These are phyloP conservation scores for Rutidosis leptorrhynchoides DNA, from an alignment of 129 eudicot genomes.

Conservation along the genomic window DNA sequence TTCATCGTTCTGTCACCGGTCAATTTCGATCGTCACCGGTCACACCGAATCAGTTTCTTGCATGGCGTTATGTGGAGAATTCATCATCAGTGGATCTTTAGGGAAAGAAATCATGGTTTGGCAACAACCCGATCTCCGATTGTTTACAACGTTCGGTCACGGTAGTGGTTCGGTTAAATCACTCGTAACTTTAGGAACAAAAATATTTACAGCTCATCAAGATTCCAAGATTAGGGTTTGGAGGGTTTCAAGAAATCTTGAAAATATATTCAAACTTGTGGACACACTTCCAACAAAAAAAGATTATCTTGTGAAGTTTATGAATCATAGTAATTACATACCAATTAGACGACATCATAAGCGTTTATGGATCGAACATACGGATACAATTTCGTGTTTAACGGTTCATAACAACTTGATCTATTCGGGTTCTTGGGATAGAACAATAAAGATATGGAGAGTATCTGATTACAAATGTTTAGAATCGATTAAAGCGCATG, in stretches of 20 bases:
- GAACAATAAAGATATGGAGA: slow-evolving; percentile 79
- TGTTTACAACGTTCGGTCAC: slow-evolving; percentile 58
- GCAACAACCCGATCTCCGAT: slow-evolving; percentile 83
- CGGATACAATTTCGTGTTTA: slow-evolving; percentile 73
- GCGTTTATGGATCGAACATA: slow-evolving; percentile 73
- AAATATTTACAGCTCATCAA: slow-evolving; percentile 82
- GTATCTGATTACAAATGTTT: slow-evolving; percentile 66
- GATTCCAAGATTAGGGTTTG: slow-evolving; percentile 82
- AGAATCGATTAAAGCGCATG: slow-evolving; percentile 85
- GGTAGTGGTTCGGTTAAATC: slow-evolving; percentile 86
- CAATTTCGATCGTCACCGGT: slow-evolving; percentile 56
- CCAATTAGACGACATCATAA: slow-evolving; percentile 64
- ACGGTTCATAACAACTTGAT: slow-evolving; percentile 55
- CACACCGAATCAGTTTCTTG: slow-evolving; percentile 79
- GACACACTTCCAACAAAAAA: slow-evolving; percentile 73
- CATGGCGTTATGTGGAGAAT: slow-evolving; percentile 78
- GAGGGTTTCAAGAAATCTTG: slow-evolving; percentile 67
- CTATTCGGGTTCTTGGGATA: slow-evolving; percentile 93
- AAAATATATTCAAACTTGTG: slow-evolving; percentile 57
- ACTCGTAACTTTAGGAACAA: slow-evolving; percentile 50
- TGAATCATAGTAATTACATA: slow-evolving; percentile 69
- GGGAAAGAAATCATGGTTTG: slow-evolving; percentile 82
- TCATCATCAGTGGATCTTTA: slow-evolving; percentile 70
- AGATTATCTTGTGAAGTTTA: slow-evolving; percentile 67
- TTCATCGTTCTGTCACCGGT: slow-evolving; percentile 29